Evolutionary conservation across 768 basidiomycete genomes (phyloP).

Genomic region (Leccinum aurantiacum): DNA sequence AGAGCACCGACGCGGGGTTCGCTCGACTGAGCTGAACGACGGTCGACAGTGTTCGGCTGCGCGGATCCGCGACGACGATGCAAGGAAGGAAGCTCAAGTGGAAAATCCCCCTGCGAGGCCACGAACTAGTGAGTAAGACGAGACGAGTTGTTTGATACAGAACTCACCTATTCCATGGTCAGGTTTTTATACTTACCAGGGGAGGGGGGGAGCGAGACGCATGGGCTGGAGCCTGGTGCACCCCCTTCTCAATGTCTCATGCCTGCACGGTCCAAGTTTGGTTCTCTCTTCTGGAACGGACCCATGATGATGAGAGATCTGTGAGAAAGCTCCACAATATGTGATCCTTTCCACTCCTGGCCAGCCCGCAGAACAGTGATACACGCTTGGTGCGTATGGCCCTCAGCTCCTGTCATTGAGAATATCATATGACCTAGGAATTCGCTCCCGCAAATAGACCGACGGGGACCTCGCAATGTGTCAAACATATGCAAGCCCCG

Average conservation of each 20-base stretch:
- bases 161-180: constrained; percentile 12
- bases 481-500: constrained; percentile 3
- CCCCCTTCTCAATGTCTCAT: constrained; percentile 1
- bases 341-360: constrained; percentile 5
- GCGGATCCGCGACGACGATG: constrained; percentile 35
- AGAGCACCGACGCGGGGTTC: constrained; percentile 41
- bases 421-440: constrained; percentile 11
- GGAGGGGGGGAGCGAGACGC: neutral
- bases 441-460: neutral
- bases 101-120: constrained; percentile 6
- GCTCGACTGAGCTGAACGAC: constrained; percentile 28
- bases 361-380: constrained; percentile 1
- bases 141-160: constrained; percentile 1
- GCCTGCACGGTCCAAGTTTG: constrained; percentile 2
- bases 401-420: neutral
- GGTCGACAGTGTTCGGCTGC: constrained; percentile 31
- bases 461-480: constrained; percentile 5
- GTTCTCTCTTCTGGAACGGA: constrained; percentile 5
- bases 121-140: constrained; percentile 5
- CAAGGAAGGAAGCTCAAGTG: constrained; percentile 25
- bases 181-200: constrained; percentile 19
- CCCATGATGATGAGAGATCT: constrained; percentile 7
- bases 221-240: neutral
- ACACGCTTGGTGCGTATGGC: constrained; percentile 16
- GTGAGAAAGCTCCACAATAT: neutral